A percentile compares a stretch with the other conserved stretches of the same genome.
Conservation (phyloP, 805 yeast genomes). For the Pichia deserticola region DNA sequence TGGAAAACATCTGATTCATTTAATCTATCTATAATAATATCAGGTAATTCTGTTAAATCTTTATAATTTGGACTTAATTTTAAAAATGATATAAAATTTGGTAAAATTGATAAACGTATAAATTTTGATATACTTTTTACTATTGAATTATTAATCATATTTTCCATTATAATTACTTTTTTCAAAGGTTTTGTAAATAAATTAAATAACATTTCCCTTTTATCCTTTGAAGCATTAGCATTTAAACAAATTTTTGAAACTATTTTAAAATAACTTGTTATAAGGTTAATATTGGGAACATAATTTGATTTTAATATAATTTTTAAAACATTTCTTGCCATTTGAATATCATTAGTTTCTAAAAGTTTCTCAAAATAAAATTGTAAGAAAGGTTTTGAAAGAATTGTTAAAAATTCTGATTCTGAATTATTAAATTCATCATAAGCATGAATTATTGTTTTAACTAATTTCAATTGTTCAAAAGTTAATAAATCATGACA, state of each 20-base stretch:
- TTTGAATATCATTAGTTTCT: slow-evolving; percentile 13
- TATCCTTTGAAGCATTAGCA: slow-evolving; percentile 11
- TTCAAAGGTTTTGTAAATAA: slow-evolving; percentile 16
- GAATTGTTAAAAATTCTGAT: slow-evolving; percentile 2
- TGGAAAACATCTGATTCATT: neutral
- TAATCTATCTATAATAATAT: slow-evolving; percentile 4
- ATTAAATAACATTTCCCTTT: slow-evolving; percentile 20
- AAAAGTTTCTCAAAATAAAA: slow-evolving; percentile 13
- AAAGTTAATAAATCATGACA: neutral
- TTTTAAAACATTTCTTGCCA: slow-evolving; percentile 13
- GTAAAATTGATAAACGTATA: slow-evolving; percentile 14
- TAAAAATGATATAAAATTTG: slow-evolving; percentile 19
- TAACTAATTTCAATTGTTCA: neutral
- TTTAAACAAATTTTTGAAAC: slow-evolving; percentile 11
- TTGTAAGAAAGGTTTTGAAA: slow-evolving; percentile 1
- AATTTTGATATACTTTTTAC: slow-evolving; percentile 12
- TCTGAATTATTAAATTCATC: slow-evolving; percentile 5
- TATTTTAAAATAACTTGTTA: slow-evolving; percentile 14
- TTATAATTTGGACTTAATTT: slow-evolving; percentile 10
- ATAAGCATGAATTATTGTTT: slow-evolving; percentile 4
- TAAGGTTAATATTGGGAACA: slow-evolving; percentile 11
- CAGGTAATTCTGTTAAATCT: neutral
- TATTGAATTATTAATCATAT: slow-evolving; percentile 7
- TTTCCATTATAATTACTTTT: slow-evolving; percentile 5
- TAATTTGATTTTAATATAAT: slow-evolving; percentile 5